Evolutionary conservation across 225 moss, liverwort and hornwort genomes (phyloP).

Genomic region (Pseudisothecium myosuroides): DNA sequence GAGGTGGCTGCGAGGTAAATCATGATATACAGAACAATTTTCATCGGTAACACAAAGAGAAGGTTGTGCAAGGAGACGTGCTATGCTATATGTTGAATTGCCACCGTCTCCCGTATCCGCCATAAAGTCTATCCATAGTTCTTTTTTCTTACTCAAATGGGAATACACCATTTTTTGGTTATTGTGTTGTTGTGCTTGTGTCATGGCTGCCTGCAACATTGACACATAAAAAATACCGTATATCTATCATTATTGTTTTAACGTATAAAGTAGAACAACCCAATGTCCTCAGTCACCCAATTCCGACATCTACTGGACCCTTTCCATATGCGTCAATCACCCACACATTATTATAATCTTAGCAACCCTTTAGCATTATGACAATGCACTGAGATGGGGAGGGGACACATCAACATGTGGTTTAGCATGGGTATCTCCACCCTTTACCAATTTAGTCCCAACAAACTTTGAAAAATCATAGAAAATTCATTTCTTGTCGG

Average conservation of each 20-base stretch:
- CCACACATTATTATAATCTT: background rate
- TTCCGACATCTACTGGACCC: accelerated
- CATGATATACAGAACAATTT: background rate
- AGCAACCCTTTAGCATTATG: background rate
- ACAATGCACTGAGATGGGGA: background rate
- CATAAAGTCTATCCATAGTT: conserved; percentile 58
- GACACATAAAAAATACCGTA: background rate
- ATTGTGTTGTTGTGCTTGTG: conserved; percentile 29
- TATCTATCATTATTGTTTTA: background rate
- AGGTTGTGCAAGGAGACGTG: conserved; percentile 51
- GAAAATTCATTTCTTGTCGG: too few relatives aligned
- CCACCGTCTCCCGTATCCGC: conserved; percentile 52
- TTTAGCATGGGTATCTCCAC: accelerated
- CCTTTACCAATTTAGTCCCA: background rate
- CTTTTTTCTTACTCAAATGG: conserved; percentile 27
- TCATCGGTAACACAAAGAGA: conserved; percentile 22
- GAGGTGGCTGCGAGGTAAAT: conserved; percentile 41
- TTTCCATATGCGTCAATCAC: accelerated
- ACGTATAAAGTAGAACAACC: background rate
- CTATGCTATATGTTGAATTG: conserved; percentile 52
- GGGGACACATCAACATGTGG: accelerated
- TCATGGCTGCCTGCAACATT: conserved; percentile 31
- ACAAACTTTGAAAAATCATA: background rate
- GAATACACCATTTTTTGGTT: conserved; percentile 8
- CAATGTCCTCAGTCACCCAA: accelerated